Conservation (phyloP, 129 eudicot species). For the Chrysanthemum seticuspe region DNA sequence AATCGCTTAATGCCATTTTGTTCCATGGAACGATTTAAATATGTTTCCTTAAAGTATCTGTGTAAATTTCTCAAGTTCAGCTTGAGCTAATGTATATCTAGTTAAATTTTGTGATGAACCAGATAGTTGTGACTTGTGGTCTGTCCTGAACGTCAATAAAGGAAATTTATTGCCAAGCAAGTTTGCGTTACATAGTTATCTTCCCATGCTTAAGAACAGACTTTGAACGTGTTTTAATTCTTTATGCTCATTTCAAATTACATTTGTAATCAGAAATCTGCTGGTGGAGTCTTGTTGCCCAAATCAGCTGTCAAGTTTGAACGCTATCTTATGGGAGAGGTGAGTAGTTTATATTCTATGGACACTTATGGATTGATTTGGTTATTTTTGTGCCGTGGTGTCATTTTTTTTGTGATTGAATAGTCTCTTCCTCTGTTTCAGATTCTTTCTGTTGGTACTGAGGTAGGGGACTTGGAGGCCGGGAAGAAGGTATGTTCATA, state of each 20-base stretch:
- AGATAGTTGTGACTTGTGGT: not conserved
- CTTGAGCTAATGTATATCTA: not conserved
- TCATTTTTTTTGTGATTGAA: not conserved
- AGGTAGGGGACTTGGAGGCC: conserved; percentile 65
- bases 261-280: conserved; percentile 70
- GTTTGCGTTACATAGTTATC: not conserved
- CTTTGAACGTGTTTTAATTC: not conserved
- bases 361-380: not conserved
- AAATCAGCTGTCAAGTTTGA: conserved; percentile 96
- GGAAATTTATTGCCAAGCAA: not conserved
- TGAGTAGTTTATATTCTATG: conserved; percentile 22
- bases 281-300: conserved; percentile 94
- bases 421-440: conserved; percentile 24
- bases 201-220: not conserved
- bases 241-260: not conserved
- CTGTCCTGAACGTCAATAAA: not conserved
- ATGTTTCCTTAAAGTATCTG: not conserved
- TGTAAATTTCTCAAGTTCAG: too few relatives aligned
- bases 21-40: not conserved
- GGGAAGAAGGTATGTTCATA: conserved; percentile 78
- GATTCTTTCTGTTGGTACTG: conserved; percentile 90
- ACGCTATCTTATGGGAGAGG: conserved; percentile 95
- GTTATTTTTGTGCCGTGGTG: not conserved
- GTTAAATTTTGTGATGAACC: not conserved
- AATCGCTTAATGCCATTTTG: not conserved